phyloP scores from a whole-genome alignment of 345 rosid species.

The Eucalyptus shirleyi region DNA sequence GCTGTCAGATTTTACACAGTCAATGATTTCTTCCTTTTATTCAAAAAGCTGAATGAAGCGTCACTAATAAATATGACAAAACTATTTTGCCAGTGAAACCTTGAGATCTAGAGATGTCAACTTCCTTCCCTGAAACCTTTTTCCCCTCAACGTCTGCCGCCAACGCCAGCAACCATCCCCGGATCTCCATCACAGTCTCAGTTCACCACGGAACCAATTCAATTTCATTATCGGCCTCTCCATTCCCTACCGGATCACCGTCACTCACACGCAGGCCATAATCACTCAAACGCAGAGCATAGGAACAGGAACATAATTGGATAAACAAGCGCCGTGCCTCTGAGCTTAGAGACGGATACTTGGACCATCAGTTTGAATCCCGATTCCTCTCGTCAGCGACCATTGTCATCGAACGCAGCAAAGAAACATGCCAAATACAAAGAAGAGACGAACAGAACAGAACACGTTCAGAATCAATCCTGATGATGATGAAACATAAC shows the following conservation, averaged over 20 bases:
- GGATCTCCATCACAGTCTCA: background rate
- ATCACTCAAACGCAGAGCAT: too few species aligned
- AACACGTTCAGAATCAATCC: background rate
- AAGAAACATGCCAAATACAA: background rate
- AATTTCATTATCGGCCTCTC: background rate
- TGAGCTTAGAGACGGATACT: too few species aligned
- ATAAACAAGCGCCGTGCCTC: too few species aligned
- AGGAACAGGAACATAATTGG: accelerated
- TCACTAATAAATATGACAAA: too few species aligned
- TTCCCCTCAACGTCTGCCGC: background rate
- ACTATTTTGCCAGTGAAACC: too few species aligned
- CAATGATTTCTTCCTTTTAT: too few species aligned
- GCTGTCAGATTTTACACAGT: too few species aligned
- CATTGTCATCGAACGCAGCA: background rate
- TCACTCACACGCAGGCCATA: too few species aligned
- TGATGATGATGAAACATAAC: background rate
- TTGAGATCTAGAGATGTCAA: too few species aligned
- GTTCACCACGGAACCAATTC: background rate
- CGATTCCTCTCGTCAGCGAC: too few species aligned
- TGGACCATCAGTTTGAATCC: too few species aligned
- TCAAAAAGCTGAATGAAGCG: too few species aligned
- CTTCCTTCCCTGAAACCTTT: background rate
- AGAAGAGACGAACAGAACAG: background rate
- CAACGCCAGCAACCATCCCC: accelerated
- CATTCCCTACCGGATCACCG: background rate